Evolutionary conservation across 139 green algal genomes (phyloP), one percentile per base, ranked within the genome.

Genomic region (Coelastrella sp.): DNA sequence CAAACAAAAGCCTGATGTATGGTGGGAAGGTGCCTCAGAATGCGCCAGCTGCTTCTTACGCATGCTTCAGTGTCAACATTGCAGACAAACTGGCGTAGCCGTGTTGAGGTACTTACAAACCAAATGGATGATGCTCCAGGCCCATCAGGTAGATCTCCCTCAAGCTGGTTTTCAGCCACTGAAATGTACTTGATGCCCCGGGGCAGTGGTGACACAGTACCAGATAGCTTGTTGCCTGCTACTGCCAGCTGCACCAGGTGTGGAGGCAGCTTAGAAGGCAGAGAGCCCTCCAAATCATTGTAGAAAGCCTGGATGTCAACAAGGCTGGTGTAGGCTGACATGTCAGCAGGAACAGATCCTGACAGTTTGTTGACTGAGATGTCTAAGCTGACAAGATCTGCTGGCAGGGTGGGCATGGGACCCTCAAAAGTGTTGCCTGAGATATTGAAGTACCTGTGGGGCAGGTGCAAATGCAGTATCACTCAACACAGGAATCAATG

Each of bases 371-470:
- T 88, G 9, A 11, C 22, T 11, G 68, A 70, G 19, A 88, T 14
- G 56, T 88, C 84, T 15, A 88, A 58, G 49, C 84, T 88, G 84
- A 88, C 56, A 24, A 88, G 84, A 20, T 35, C 15, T 7, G 66
- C 49, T 57, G 84, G 84, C 19, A 88, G 84, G 8, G 68, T 14
- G 6, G 84, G 84, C 5, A 88, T 19, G 49, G 66, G 14, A 14
- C 84, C 84, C 22, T 80, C 68, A 5, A 88, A 24, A 7, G 17
- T 49, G 49, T 88, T 88, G 68, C 35, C 19, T 7, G 84, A 88
- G 20, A 88, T 6, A 56, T 88, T 88, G 66, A 88, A 81, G 49
- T 88, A 88, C 68, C 84, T 88, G 35, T 49, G 35, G 35, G 35
- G 35, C 35, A 49, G 35, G 35, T 49, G 35, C 35, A 49, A 5